A percentile compares a stretch with the other conserved stretches of the same genome.
Evolutionary conservation across 257 asterid genomes (phyloP).

Genomic region (Solanum sitiens): DNA sequence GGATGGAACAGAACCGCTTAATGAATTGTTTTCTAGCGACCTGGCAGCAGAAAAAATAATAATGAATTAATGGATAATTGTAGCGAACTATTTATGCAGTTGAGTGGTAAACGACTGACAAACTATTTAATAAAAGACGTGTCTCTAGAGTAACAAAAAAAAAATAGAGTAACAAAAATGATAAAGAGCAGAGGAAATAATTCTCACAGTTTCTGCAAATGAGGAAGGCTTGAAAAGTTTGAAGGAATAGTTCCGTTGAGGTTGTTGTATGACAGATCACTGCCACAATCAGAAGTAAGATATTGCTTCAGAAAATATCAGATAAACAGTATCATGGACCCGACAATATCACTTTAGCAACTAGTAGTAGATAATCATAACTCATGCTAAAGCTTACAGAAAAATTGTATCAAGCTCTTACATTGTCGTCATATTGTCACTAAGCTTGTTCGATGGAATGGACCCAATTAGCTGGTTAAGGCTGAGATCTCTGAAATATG

Average conservation of each 20-base stretch:
- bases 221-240: conserved; percentile 73
- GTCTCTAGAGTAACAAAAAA: not conserved
- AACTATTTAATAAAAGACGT: not conserved
- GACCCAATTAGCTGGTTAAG: conserved; percentile 64
- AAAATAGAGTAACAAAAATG: not conserved
- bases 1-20: conserved; percentile 80
- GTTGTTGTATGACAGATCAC: conserved; percentile 68
- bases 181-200: conserved; percentile 1
- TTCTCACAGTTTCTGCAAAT: conserved; percentile 74
- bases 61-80: not conserved
- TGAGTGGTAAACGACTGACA: not conserved
- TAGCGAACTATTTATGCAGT: not conserved
- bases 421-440: conserved; percentile 75
- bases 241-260: conserved; percentile 73
- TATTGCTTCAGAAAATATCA: not conserved
- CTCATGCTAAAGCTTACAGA: not conserved
- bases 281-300: conserved; percentile 14
- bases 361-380: not conserved
- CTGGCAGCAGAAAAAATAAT: conserved; percentile 33
- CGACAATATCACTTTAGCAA: not conserved
- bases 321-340: not conserved
- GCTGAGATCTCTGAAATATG: conserved; percentile 65
- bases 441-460: conserved; percentile 52
- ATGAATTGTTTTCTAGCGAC: conserved; percentile 58
- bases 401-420: conserved; percentile 22